Evolutionary conservation across 306 rosid species (phyloP).

Genomic region (Benincasa hispida): DNA sequence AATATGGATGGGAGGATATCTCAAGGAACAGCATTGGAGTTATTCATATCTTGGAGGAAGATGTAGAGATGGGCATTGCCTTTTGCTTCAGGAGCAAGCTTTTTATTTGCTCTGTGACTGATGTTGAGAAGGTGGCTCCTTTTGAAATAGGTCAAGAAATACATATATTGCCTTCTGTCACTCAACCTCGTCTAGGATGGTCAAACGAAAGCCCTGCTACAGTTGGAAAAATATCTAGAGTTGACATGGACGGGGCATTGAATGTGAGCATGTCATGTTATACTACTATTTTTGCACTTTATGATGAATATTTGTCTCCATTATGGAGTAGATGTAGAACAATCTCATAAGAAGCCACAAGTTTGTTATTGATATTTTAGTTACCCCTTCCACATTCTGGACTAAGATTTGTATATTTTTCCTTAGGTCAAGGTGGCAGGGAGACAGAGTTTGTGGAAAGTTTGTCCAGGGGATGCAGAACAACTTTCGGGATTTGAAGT

Average conservation of each 20-base stretch:
- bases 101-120: conserved; percentile 82
- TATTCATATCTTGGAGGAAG: conserved; percentile 92
- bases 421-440: conserved; percentile 77
- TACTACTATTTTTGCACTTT: neutral
- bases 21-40: conserved; percentile 81
- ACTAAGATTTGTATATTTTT: conserved; percentile 7
- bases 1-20: conserved; percentile 96
- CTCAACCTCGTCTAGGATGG: conserved; percentile 95
- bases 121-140: conserved; percentile 82
- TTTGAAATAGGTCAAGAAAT: conserved; percentile 86
- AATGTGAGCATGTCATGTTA: conserved; percentile 50
- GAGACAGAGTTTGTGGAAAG: conserved; percentile 87
- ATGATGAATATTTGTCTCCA: neutral
- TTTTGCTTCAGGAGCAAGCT: conserved; percentile 97
- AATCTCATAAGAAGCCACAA: neutral
- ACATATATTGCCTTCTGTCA: conserved; percentile 59
- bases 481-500: conserved; percentile 94
- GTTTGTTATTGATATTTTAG: neutral
- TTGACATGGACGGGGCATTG: conserved; percentile 94
- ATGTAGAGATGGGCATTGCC: conserved; percentile 89
- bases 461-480: conserved; percentile 96
- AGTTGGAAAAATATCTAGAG: conserved; percentile 68
- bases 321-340: neutral
- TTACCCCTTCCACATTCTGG: neutral
- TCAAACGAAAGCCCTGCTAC: conserved; percentile 88